Percentiles rank a stretch among this genome's conserved stretches.
These are phyloP conservation scores for Acacia confusa DNA, from an alignment of 306 rosid genomes.

Conservation along the genomic window DNA sequence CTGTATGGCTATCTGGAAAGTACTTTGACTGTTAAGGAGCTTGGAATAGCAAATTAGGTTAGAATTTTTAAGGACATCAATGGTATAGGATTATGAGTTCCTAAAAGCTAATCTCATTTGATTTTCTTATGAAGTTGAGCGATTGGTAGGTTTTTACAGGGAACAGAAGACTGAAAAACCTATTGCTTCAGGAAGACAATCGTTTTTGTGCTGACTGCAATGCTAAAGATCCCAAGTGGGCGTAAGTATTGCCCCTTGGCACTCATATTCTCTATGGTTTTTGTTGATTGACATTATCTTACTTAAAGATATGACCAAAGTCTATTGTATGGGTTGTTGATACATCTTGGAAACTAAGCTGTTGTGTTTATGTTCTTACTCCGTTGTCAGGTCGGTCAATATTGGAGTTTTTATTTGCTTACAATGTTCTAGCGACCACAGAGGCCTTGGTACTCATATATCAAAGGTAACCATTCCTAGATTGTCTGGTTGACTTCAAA, in stretches of 20 bases:
- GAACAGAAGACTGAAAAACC: constrained; percentile 71
- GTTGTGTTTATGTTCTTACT: neutral
- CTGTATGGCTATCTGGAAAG: constrained; percentile 19
- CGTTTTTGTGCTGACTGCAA: constrained; percentile 90
- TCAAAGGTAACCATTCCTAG: constrained; percentile 66
- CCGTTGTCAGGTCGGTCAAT: constrained; percentile 82
- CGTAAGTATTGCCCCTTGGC: constrained; percentile 58
- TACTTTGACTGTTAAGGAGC: neutral
- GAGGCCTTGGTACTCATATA: constrained; percentile 94
- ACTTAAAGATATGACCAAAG: neutral
- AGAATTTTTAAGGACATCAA: constrained; percentile 18
- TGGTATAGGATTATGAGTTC: constrained; percentile 5
- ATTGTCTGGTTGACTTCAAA: constrained; percentile 26
- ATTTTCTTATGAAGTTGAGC: constrained; percentile 35
- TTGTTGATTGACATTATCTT: constrained; percentile 21
- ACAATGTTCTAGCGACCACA: constrained; percentile 94
- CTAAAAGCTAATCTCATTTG: constrained; percentile 1
- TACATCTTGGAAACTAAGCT: constrained; percentile 24
- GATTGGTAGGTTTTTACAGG: constrained; percentile 55
- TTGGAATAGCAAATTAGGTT: constrained; percentile 2
- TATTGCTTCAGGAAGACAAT: constrained; percentile 74
- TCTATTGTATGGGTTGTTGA: constrained; percentile 6
- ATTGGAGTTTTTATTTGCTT: constrained; percentile 96
- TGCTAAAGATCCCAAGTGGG: constrained; percentile 98
- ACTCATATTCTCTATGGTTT: neutral